Base-by-base conservation (phyloP, 2,329 filamentous ascomycete species). In the Diaporthe aspalathi region DNA sequence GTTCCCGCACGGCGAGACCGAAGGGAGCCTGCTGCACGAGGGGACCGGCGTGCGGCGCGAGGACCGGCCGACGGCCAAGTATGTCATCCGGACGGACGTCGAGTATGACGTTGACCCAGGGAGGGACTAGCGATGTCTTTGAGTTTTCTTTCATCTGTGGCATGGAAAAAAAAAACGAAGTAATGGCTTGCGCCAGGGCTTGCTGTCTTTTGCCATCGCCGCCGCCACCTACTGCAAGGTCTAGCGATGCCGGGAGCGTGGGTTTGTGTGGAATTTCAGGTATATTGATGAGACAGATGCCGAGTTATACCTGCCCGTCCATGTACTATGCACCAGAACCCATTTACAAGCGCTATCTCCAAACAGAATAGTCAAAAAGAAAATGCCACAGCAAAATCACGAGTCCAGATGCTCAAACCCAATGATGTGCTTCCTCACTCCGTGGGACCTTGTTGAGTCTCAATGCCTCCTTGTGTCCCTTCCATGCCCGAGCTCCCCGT, bases 21-120 rank as follows among this genome's bases (percentile, higher is more conserved):
- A 87, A 50, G 90, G 90, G 0, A 90, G 90, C 6, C 78, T 93
- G 68, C 76, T 93, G 71, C 91, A 93, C 75, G 91, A 93, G 77
- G 91, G 91, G 0, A 93, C 91, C 0, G 91, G 91, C 0, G 91
- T 93, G 0, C 84, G 86, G n/a, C 88, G 87, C 75, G 90, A 89
- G 0, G 62, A 62, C 6, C 24, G 12, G 8, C 71, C 71, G 8
- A 49, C 69, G 22, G 88, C 89, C 0, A 88, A 88, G 78, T 93
- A 93, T 77, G 89, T 93, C 1, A 92, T 93, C 54, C 80, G 91
- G 70, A 92, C 91, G 0, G 91, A 93, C 77, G 88, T 93, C 5
- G 88, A 92, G 78, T 93, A 92, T 74, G 91, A 93, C 78, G 82
- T 93, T 84, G 81, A 84, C 20, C 54, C 52, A 5, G 54, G 67